Conservation (phyloP, 1,284 basidiomycete genomes). For the Malassezia obtusa region DNA sequence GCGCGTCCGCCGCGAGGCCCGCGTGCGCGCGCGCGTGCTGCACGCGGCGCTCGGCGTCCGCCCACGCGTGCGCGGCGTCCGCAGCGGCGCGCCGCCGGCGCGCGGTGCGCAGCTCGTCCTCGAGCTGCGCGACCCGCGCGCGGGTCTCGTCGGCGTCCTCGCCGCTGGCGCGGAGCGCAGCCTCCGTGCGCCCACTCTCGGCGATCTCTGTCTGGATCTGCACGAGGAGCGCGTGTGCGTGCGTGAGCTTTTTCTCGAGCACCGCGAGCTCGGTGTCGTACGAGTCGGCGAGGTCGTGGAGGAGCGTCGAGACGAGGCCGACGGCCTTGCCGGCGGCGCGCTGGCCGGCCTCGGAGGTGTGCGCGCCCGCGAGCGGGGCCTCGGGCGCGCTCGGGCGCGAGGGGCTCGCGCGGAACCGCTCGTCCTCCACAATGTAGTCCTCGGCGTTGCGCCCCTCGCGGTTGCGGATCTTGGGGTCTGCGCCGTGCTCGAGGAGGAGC, state of each 20-base stretch:
- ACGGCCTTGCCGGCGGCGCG: conserved; percentile 65
- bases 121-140: conserved; percentile 58
- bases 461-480: conserved; percentile 90
- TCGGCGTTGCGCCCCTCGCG: conserved; percentile 93
- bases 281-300: conserved; percentile 79
- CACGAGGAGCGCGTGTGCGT: conserved; percentile 74
- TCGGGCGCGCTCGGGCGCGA: conserved; percentile 15
- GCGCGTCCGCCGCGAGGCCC: conserved; percentile 19
- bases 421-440: conserved; percentile 97
- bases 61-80: conserved; percentile 29
- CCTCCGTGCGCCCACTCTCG: conserved; percentile 69
- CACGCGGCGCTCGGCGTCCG: conserved; percentile 23
- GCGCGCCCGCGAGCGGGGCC: conserved; percentile 51
- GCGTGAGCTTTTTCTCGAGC: conserved; percentile 81
- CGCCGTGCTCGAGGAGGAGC: conserved; percentile 88
- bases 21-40: conserved; percentile 26
- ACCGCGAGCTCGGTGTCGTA: conserved; percentile 86
- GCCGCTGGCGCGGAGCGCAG: conserved; percentile 56
- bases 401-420: conserved; percentile 86
- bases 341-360: conserved; percentile 78
- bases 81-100: conserved; percentile 66
- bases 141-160: conserved; percentile 63
- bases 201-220: conserved; percentile 86
- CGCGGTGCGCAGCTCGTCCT: conserved; percentile 61
- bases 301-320: conserved; percentile 72